phyloP scores from a whole-genome alignment of 2,329 filamentous ascomycete genomes.

The Emmonsiellopsis sp. region DNA sequence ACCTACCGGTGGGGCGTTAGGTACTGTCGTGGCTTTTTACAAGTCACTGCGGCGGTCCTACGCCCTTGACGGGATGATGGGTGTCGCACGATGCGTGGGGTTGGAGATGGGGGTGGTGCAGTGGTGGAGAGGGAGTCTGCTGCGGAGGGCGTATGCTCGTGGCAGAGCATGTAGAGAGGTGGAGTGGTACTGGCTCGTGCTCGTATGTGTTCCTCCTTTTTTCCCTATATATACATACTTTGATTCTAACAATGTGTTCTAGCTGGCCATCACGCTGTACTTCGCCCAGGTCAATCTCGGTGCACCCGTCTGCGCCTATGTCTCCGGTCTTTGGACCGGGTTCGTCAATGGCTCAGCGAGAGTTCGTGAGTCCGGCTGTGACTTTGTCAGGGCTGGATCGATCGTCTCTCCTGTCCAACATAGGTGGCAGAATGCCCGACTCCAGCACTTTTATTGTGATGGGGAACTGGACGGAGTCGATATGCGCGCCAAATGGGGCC shows the following conservation, averaged over 20 bases:
- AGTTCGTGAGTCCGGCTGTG: neutral
- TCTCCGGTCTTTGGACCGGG: neutral
- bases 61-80: neutral
- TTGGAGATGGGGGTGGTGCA: neutral
- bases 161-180: too few species aligned
- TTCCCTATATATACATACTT: neutral
- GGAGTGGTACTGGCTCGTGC: neutral
- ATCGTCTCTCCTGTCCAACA: neutral
- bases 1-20: neutral
- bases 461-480: neutral
- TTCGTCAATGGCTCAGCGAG: neutral
- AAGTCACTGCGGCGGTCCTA: neutral
- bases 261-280: neutral
- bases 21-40: neutral
- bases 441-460: neutral
- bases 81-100: neutral
- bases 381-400: neutral
- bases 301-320: neutral
- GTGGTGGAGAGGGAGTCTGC: too few species aligned
- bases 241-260: neutral
- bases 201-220: neutral
- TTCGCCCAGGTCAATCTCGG: neutral
- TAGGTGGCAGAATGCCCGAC: neutral
- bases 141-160: too few species aligned
- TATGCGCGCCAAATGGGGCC: neutral